Evolutionary conservation across 2,329 filamentous ascomycete genomes (phyloP), one percentile per base, ranked within the genome.

Genomic region (Fusarium sp.): DNA sequence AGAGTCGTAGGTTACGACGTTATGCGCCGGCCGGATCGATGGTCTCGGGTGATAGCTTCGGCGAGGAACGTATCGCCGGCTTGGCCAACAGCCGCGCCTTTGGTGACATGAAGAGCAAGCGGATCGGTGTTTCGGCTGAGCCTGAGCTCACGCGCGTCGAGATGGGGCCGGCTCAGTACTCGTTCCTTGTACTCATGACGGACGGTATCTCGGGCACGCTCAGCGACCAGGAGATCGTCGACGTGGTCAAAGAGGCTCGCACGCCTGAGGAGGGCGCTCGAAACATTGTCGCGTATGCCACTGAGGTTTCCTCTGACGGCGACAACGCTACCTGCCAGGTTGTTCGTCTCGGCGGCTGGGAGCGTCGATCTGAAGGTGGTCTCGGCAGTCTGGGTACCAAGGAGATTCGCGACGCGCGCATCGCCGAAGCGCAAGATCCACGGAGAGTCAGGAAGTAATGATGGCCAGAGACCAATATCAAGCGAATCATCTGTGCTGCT

Each of bases 61-160:
- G 97, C 80, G 97, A 99, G 84, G 95, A 98, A 84, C 95, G 97
- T 76, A 97, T 99, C 83, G 92, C 92, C 16, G 96, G 97, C 0
- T 88, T 99, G 0, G 97, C 97, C 76, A 99, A 99, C 84, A 97
- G 94, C 35, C 93, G 97, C 33, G 90, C 97, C 5, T 98, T 99
- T 81, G 97, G 97, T 29, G 97, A 99, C 85, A 95, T 98, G 84
- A 89, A 90, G 37, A 94, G 92, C 67, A 99, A 99, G 84, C 93
- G 96, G 63, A 92, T 98, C 62, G 97, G 97, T 31, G 96, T 99
- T 14, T 95, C 93, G 5, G 97, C 97, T 2, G 97, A 99, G 83
- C 97, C 97, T 0, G 95, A 98, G 80, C 91, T 98, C 70, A 91
- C 90, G 1, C 91, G 93, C 39, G 86, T 95, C 14, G 94, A 98